Base-by-base conservation (phyloP, 1,139 yeast species). In the Taphrina communis region DNA sequence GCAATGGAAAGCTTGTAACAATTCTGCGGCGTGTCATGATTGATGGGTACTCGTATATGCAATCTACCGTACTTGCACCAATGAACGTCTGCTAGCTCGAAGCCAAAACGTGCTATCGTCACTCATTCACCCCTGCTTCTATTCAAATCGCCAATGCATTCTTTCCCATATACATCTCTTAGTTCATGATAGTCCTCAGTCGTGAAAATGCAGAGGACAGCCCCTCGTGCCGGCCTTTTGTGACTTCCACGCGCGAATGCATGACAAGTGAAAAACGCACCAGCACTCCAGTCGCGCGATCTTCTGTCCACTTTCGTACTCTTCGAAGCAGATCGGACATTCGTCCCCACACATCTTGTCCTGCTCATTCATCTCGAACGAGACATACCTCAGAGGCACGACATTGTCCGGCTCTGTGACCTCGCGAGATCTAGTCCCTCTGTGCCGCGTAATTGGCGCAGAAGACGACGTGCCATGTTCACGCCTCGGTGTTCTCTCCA, bases 251-350 rank as follows among this genome's bases (percentile, higher is more conserved):
- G 67, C 57, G 39, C 51, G 11, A 12, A 36, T 55, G 44, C 68
- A 82, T 81, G 60, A 81, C 81, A 55, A 25, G 77, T 95, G 99
- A 77, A 90, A 95, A 58, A 93, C 90, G 77, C 99, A 95, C 36
- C 95, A 82, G 77, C 99, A 95, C 77, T 94, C 99, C 69, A 95
- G 80, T 51, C 99, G 81, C 0, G 97, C 98, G 17, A 95, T 95
- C 75, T 88, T 88, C 70, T 92, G 95, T 2, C 97, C 97, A 0
- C 92, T 90, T 66, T 80, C 80, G 76, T 93, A 85, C 44, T 90
- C 96, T 76, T 94, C 99, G 73, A 93, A 85, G 77, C 99, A 94
- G 53, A 94, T 93, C 9, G 92, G 94, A 78, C 99, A 94, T 76
- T 94, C 99, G 59, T 83, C 82, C 52, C 83, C 87, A 48, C 80